Conservation (phyloP, 2,329 filamentous ascomycete species). For the Scedosporium apiospermum region DNA sequence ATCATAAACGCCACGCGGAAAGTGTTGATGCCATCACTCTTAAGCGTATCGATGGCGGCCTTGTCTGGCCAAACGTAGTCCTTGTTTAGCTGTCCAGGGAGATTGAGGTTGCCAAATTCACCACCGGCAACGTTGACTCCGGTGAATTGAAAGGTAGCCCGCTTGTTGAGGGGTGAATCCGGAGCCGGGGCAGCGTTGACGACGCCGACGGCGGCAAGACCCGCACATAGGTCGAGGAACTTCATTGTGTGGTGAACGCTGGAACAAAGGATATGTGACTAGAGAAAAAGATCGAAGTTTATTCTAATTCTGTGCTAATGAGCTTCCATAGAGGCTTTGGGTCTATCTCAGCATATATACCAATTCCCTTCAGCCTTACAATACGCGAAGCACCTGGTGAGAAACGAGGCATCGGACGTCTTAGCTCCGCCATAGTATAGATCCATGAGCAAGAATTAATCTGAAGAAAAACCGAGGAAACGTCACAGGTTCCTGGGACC, state of each 20-base stretch:
- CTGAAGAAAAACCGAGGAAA: background rate
- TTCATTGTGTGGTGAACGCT: background rate
- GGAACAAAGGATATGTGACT: background rate
- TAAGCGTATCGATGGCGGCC: slow-evolving; percentile 34
- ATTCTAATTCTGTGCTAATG: background rate
- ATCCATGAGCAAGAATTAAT: background rate
- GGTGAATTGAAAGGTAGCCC: background rate
- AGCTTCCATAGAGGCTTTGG: background rate
- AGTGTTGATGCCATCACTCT: slow-evolving; percentile 43
- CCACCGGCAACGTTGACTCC: slow-evolving; percentile 41
- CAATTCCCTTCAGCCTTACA: background rate
- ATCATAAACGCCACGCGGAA: slow-evolving; percentile 48
- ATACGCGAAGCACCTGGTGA: background rate
- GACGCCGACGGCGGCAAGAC: background rate
- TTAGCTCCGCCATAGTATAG: slow-evolving; percentile 2
- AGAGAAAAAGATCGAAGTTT: background rate
- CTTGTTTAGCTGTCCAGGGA: slow-evolving; percentile 47
- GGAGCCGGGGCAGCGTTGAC: background rate
- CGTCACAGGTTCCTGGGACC: background rate
- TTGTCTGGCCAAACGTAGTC: slow-evolving; percentile 55
- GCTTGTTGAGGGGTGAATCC: background rate
- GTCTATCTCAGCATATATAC: background rate
- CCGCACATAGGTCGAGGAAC: background rate
- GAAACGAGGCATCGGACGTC: slow-evolving; percentile 1
- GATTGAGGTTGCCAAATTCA: slow-evolving; percentile 50